Percentiles rank a stretch among this genome's conserved stretches.
phyloP scores from a whole-genome alignment of 164 flowering plant species.

The Kingdonia uniflora region DNA sequence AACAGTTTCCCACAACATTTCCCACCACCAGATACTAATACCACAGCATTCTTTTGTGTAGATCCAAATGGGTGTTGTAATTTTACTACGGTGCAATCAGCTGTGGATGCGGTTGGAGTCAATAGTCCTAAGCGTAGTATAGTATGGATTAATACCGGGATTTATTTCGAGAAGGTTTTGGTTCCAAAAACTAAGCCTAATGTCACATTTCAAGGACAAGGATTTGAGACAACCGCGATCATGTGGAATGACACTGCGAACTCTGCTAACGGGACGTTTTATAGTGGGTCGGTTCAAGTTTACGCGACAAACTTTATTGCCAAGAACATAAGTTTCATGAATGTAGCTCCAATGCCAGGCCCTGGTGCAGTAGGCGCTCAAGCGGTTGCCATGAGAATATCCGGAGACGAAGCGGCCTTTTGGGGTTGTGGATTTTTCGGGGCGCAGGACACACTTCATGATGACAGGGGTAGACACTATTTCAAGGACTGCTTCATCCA shows the following conservation, averaged over 20 bases:
- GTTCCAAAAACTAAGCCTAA: conserved; percentile 63
- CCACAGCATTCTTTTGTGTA: conserved; percentile 57
- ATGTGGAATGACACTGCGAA: conserved; percentile 86
- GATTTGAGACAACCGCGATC: conserved; percentile 63
- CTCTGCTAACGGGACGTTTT: conserved; percentile 72
- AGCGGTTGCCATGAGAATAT: conserved; percentile 78
- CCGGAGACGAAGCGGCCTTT: conserved; percentile 74
- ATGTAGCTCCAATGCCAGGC: conserved; percentile 74
- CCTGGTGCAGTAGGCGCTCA: conserved; percentile 87
- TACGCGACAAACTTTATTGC: conserved; percentile 70
- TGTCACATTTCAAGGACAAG: conserved; percentile 92
- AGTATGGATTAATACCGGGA: conserved; percentile 75
- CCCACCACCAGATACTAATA: conserved; percentile 61
- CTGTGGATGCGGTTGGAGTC: conserved; percentile 51
- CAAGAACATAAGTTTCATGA: conserved; percentile 92
- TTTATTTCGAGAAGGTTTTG: conserved; percentile 72
- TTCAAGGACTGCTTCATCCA: conserved; percentile 86
- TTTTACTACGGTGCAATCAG: conserved; percentile 79
- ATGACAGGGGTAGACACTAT: conserved; percentile 85
- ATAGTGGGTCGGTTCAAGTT: conserved; percentile 72
- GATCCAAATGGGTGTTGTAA: conserved; percentile 85
- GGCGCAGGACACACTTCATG: conserved; percentile 93
- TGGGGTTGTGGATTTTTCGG: conserved; percentile 96
- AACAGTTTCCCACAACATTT: conserved; percentile 47
- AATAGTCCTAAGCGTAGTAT: conserved; percentile 50